These are phyloP conservation scores for Volvox reticuliferus DNA, from an alignment of 139 green algal species.

Conservation along the genomic window DNA sequence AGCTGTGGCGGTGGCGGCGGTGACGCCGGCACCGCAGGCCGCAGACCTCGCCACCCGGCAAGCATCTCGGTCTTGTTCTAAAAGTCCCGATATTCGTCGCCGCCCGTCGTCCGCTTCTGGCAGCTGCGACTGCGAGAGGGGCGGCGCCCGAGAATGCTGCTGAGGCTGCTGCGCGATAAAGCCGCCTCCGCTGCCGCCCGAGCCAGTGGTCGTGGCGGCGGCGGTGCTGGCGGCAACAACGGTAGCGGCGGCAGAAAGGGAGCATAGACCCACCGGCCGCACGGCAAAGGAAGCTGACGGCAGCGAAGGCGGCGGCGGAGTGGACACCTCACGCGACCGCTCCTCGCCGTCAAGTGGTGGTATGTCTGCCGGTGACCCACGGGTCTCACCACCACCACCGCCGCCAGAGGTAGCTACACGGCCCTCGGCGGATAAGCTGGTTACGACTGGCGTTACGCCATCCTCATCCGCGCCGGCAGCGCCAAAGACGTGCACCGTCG, in stretches of 20 bases:
- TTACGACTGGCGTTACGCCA: background rate
- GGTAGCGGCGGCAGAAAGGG: background rate
- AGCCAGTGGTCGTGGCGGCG: background rate
- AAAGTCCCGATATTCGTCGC: background rate
- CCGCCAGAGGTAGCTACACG: background rate
- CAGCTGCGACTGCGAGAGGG: background rate
- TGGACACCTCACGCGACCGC: slow-evolving; percentile 12
- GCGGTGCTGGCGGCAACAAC: background rate
- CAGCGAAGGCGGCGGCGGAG: background rate
- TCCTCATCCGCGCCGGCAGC: background rate
- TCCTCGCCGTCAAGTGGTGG: background rate
- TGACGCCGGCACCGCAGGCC: no score
- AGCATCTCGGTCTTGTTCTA: background rate
- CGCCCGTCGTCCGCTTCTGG: background rate
- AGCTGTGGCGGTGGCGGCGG: background rate
- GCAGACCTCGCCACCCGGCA: background rate
- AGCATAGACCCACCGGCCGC: background rate
- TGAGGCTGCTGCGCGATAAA: background rate
- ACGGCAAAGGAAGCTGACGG: background rate
- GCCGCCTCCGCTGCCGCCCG: background rate
- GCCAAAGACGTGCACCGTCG: background rate
- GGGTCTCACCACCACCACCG: background rate
- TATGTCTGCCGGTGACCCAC: background rate
- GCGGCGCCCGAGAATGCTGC: background rate
- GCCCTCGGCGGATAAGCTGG: background rate